Evolutionary conservation across 306 rosid species (phyloP).

Genomic region (Prunus fruticosa): DNA sequence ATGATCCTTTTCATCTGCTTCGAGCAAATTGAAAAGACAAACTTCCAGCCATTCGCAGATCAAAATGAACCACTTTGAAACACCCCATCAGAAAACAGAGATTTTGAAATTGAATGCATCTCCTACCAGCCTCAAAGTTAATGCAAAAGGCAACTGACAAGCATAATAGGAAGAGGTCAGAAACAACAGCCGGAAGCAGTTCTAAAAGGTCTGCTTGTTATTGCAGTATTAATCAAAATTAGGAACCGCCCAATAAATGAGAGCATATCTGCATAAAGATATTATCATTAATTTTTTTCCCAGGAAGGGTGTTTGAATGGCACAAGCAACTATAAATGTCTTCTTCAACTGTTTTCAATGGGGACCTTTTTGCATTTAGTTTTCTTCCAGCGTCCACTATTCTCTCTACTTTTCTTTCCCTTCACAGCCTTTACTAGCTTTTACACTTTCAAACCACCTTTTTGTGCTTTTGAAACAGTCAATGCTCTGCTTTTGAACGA

Average conservation of each 20-base stretch:
- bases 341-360: not conserved
- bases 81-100: not conserved
- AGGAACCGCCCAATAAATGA: slow-evolving; percentile 76
- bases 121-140: slow-evolving; percentile 1
- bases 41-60: not conserved
- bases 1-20: not conserved
- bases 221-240: slow-evolving; percentile 8
- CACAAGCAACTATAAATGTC: slow-evolving; percentile 22
- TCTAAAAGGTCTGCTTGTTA: too few species aligned
- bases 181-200: not conserved
- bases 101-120: too few species aligned
- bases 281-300: not conserved
- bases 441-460: slow-evolving; percentile 37
- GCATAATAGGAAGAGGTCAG: not conserved
- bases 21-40: not conserved
- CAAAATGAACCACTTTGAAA: slow-evolving; percentile 13
- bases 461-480: slow-evolving; percentile 16
- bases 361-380: slow-evolving; percentile 12
- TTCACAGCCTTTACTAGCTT: slow-evolving; percentile 37
- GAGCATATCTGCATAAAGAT: slow-evolving; percentile 20
- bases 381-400: not conserved
- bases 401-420: not conserved
- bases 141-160: not conserved
- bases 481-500: not conserved
- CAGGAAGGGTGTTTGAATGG: slow-evolving; percentile 13